These are phyloP conservation scores for Aspergillus sp. DNA, from an alignment of 2,329 filamentous ascomycete species.

Conservation along the genomic window DNA sequence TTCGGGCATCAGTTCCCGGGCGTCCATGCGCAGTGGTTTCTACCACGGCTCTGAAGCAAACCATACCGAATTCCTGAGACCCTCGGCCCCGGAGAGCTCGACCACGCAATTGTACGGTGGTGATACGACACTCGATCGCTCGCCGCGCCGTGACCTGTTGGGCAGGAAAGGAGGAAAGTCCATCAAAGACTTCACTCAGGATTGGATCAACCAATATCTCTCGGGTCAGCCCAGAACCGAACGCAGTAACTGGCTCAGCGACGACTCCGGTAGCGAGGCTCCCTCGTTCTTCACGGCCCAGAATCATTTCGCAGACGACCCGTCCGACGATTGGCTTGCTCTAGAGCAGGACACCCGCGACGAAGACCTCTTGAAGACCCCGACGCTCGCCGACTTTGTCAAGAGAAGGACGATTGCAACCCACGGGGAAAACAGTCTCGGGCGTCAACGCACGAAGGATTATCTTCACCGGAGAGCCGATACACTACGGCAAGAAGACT, in stretches of 20 bases:
- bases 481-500: constrained; percentile 45
- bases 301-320: constrained; percentile 42
- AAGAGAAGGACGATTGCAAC: constrained; percentile 21
- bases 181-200: constrained; percentile 66
- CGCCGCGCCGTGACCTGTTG: constrained; percentile 23
- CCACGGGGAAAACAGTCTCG: constrained; percentile 17
- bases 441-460: constrained; percentile 33
- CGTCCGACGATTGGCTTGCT: constrained; percentile 45
- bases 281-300: constrained; percentile 57
- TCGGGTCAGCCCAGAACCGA: constrained; percentile 68
- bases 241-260: constrained; percentile 79
- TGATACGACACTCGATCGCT: constrained; percentile 24
- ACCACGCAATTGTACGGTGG: constrained; percentile 23
- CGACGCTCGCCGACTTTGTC: constrained; percentile 38
- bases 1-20: constrained; percentile 36
- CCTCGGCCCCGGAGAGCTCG: constrained; percentile 26
- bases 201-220: constrained; percentile 85
- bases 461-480: constrained; percentile 38
- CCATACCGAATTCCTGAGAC: constrained; percentile 28
- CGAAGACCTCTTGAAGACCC: constrained; percentile 41
- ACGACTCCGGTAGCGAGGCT: constrained; percentile 71
- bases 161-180: constrained; percentile 32
- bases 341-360: constrained; percentile 39
- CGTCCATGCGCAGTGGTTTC: constrained; percentile 28
- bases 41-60: constrained; percentile 24